Evolutionary conservation across 306 rosid species (phyloP).

Genomic region (Parietaria judaica): DNA sequence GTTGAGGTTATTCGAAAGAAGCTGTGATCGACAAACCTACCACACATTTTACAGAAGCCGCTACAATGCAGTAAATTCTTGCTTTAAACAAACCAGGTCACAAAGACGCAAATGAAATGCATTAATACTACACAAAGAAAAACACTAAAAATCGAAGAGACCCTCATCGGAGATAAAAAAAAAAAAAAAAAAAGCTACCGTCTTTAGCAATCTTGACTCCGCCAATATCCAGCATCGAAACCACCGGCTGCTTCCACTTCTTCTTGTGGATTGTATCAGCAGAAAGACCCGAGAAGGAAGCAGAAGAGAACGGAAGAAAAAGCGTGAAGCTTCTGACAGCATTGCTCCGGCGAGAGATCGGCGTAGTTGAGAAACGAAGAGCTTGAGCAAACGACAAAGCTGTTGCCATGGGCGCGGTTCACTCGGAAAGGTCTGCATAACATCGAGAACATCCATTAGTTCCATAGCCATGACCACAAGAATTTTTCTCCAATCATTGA

Average conservation of each 20-base stretch:
- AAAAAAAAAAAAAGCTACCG: constrained; percentile 32
- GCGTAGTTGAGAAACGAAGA: constrained; percentile 33
- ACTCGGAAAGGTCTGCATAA: no score
- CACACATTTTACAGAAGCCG: no score
- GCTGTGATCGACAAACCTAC: no score
- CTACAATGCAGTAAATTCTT: no score
- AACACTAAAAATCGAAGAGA: not conserved
- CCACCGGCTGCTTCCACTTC: constrained; percentile 66
- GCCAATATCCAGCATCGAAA: constrained; percentile 53
- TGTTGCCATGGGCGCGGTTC: constrained; percentile 6
- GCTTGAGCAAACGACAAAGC: constrained; percentile 37
- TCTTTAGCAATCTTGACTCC: constrained; percentile 65
- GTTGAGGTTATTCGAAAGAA: no score
- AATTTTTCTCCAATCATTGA: no score
- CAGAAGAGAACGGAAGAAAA: constrained; percentile 42
- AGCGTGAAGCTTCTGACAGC: constrained; percentile 31
- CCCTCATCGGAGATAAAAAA: not conserved
- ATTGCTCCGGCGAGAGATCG: constrained; percentile 29
- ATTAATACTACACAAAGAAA: not conserved
- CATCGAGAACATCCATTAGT: no score
- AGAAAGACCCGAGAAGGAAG: constrained; percentile 25
- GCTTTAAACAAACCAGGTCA: not conserved
- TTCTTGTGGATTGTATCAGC: constrained; percentile 30
- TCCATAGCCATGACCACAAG: no score
- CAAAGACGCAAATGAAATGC: not conserved